These are phyloP conservation scores for Sclerotinia trifoliorum DNA, from an alignment of 2,329 filamentous ascomycete genomes.

Conservation along the genomic window DNA sequence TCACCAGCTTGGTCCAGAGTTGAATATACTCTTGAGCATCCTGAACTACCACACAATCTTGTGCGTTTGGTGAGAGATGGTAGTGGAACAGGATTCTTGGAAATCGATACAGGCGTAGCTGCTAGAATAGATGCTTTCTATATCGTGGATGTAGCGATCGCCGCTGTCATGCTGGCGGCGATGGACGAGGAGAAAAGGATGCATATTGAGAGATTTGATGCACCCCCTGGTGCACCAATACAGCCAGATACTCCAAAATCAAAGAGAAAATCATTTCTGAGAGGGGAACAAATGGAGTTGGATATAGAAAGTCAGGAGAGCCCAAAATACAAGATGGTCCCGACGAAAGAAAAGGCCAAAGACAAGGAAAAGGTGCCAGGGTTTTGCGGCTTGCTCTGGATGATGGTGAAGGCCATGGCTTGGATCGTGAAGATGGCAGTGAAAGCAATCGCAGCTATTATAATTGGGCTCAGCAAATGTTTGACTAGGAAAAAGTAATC, in stretches of 20 bases:
- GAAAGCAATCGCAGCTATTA: conserved; percentile 52
- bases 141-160: conserved; percentile 60
- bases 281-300: conserved; percentile 58
- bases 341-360: conserved; percentile 48
- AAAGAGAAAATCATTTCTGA: conserved; percentile 35
- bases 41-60: conserved; percentile 59
- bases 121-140: conserved; percentile 60
- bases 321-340: conserved; percentile 31
- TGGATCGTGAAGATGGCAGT: conserved; percentile 58
- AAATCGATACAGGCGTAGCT: conserved; percentile 59
- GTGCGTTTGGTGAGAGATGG: conserved; percentile 61
- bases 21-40: conserved; percentile 65
- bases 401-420: conserved; percentile 56
- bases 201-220: conserved; percentile 55
- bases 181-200: conserved; percentile 54
- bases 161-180: conserved; percentile 59
- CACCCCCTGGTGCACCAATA: conserved; percentile 48
- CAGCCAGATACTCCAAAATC: conserved; percentile 32
- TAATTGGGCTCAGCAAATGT: conserved; percentile 53
- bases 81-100: conserved; percentile 58
- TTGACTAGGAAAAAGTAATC: conserved; percentile 45
- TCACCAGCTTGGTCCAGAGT: conserved; percentile 58
- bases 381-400: conserved; percentile 52
- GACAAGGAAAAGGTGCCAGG: conserved; percentile 46
- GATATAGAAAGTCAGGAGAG: conserved; percentile 61